Evolutionary conservation across 495 filamentous ascomycete genomes (phyloP).

Genomic region (Penicillium robsamsonii): DNA sequence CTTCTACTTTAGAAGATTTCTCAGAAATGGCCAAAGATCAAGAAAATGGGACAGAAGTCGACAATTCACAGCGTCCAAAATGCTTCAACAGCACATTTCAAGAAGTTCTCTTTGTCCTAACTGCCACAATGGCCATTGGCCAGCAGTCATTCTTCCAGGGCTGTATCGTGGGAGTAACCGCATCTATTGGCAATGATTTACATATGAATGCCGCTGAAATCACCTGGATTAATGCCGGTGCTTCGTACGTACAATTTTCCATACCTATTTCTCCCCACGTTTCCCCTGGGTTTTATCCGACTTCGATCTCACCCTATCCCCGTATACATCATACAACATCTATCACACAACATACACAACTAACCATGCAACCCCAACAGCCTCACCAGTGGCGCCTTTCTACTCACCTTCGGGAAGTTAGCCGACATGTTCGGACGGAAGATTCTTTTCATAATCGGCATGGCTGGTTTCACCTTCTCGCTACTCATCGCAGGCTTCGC

Average conservation of each 20-base stretch:
- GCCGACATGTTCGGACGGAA: slow-evolving; percentile 74
- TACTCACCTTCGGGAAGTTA: slow-evolving; percentile 71
- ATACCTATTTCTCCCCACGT: too few relatives aligned
- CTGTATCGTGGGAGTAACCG: slow-evolving; percentile 59
- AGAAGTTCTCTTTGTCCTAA: slow-evolving; percentile 65
- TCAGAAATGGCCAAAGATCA: slow-evolving; percentile 8
- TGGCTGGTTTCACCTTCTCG: slow-evolving; percentile 61
- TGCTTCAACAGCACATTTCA: slow-evolving; percentile 62
- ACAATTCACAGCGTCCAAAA: slow-evolving; percentile 41
- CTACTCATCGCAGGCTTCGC: slow-evolving; percentile 59
- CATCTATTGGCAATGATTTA: slow-evolving; percentile 59
- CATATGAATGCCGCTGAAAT: slow-evolving; percentile 67
- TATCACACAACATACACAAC: slow-evolving; percentile 2
- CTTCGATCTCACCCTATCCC: background rate
- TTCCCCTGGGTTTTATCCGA: background rate
- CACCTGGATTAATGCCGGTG: slow-evolving; percentile 68
- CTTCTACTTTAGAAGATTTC: background rate
- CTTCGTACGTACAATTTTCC: slow-evolving; percentile 44
- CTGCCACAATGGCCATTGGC: slow-evolving; percentile 67
- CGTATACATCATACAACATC: background rate
- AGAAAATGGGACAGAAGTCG: slow-evolving; percentile 14
- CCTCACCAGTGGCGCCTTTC: slow-evolving; percentile 66
- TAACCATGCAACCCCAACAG: slow-evolving; percentile 30
- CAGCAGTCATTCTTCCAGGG: slow-evolving; percentile 61
- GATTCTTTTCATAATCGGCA: slow-evolving; percentile 62